Percentiles rank a stretch among this genome's conserved stretches.
phyloP scores from a whole-genome alignment of 148 eudicot genomes.

The Rhododendron mucronatum region DNA sequence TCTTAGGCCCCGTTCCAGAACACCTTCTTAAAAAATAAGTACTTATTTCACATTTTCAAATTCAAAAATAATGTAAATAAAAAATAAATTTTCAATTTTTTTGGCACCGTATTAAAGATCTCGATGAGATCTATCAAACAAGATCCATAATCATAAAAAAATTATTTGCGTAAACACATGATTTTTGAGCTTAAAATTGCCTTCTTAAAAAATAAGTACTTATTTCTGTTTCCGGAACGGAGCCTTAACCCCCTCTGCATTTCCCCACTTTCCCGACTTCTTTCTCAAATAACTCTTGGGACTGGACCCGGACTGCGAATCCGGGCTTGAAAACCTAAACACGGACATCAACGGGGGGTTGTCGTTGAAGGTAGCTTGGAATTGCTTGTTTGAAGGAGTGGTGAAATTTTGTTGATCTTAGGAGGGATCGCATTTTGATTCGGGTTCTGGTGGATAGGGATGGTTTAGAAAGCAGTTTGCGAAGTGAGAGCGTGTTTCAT shows the following conservation, averaged over 20 bases:
- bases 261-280: conserved; percentile 17
- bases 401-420: not conserved
- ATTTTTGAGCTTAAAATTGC: too few relatives aligned
- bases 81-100: too few relatives aligned
- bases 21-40: too few relatives aligned
- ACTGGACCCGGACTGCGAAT: conserved; percentile 10
- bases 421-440: not conserved
- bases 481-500: not conserved
- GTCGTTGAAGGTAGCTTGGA: conserved; percentile 1
- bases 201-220: too few relatives aligned
- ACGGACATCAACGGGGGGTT: conserved; percentile 11
- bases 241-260: not conserved
- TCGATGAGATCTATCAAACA: too few relatives aligned
- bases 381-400: not conserved
- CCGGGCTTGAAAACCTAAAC: conserved; percentile 56
- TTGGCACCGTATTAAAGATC: too few relatives aligned
- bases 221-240: too few relatives aligned
- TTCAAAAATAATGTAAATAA: too few relatives aligned
- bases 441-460: conserved; percentile 4
- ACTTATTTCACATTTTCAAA: too few relatives aligned
- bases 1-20: too few relatives aligned
- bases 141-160: too few relatives aligned
- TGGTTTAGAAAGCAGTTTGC: conserved; percentile 34
- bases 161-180: too few relatives aligned
- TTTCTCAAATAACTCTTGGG: conserved; percentile 26